Evolutionary conservation across 1,139 yeast genomes (phyloP).

Genomic region (Kodamaea arcana): DNA sequence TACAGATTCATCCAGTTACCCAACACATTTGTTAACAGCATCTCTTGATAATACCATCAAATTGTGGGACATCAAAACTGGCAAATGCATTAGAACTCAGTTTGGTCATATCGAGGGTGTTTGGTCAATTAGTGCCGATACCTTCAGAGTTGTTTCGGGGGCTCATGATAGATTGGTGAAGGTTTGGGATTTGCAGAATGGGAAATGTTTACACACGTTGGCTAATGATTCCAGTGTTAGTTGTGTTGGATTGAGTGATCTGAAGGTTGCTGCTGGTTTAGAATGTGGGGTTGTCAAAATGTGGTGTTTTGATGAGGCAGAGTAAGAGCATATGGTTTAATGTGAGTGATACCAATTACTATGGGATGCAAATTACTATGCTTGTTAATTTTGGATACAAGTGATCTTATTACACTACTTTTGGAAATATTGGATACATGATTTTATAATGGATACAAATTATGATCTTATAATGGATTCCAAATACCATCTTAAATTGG

Average conservation of each 20-base stretch:
- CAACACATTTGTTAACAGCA: conserved; percentile 82
- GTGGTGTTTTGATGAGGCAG: conserved; percentile 64
- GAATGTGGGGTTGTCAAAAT: conserved; percentile 82
- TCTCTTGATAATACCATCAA: conserved; percentile 92
- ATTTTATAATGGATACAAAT: no score
- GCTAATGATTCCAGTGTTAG: conserved; percentile 72
- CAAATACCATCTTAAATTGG: no score
- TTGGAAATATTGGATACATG: no score
- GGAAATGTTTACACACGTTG: conserved; percentile 90
- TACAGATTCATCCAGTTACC: conserved; percentile 36
- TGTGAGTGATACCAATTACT: no score
- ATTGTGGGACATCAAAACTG: conserved; percentile 85
- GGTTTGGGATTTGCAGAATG: conserved; percentile 94
- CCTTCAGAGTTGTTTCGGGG: conserved; percentile 88
- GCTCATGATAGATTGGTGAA: conserved; percentile 88
- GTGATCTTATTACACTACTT: no score
- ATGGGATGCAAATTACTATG: no score
- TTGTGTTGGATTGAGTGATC: conserved; percentile 87
- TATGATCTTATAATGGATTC: no score
- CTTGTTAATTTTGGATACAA: no score
- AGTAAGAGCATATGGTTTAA: no score
- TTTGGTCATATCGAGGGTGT: conserved; percentile 98
- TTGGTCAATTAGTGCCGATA: conserved; percentile 94
- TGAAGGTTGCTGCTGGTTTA: conserved; percentile 84
- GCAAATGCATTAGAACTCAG: conserved; percentile 85